Conservation (phyloP, 208 protist species). For the Leishmania martiniquensis region DNA sequence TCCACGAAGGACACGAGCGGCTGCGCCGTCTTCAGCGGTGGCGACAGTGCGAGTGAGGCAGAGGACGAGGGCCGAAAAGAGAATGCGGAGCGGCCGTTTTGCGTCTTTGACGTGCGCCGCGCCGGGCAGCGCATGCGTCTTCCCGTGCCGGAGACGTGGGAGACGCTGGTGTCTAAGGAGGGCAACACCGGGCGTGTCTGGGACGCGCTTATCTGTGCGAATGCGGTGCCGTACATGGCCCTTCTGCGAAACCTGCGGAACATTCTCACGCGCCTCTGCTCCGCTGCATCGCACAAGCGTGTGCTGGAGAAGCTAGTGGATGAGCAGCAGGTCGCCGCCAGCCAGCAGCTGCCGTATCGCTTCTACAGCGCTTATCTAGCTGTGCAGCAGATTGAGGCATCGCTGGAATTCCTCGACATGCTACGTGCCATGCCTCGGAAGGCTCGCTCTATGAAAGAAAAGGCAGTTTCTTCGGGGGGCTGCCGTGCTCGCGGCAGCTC, state of each 20-base stretch:
- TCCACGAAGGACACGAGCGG: neutral
- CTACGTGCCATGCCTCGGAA: neutral
- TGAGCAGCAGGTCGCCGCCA: constrained; percentile 75
- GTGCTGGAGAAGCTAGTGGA: constrained; percentile 45
- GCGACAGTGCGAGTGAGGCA: neutral
- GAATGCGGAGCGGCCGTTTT: neutral
- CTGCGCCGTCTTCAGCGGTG: no score
- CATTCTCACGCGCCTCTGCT: constrained; percentile 82
- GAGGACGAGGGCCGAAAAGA: neutral
- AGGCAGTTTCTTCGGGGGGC: neutral
- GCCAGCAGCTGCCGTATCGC: constrained; percentile 91
- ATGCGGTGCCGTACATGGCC: constrained; percentile 95
- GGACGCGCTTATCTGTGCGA: constrained; percentile 85
- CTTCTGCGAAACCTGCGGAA: constrained; percentile 96
- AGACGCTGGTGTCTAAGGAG: constrained; percentile 78
- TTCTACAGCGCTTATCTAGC: constrained; percentile 95
- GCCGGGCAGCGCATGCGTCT: constrained; percentile 95
- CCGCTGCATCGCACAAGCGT: constrained; percentile 50
- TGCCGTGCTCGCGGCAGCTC: neutral
- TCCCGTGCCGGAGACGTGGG: constrained; percentile 92
- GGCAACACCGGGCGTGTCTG: constrained; percentile 93
- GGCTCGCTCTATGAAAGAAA: constrained; percentile 1
- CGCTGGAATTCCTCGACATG: constrained; percentile 5
- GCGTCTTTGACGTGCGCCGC: constrained; percentile 64
- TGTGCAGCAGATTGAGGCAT: constrained; percentile 42